Evolutionary conservation across 2,329 filamentous ascomycete genomes (phyloP).

Genomic region (Diaporthe capsici): DNA sequence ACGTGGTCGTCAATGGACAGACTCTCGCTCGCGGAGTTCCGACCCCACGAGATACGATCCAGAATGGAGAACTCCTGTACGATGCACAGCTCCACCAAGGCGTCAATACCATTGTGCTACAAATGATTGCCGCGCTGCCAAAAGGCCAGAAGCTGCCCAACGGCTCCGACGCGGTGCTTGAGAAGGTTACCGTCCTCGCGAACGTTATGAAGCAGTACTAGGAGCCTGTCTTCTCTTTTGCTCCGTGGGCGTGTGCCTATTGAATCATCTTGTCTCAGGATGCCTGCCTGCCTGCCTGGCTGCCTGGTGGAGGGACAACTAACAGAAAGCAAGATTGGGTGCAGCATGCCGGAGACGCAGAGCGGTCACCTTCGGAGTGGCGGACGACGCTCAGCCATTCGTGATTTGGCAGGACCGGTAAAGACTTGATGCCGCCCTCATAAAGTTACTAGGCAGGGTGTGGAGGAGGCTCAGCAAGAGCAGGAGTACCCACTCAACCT

Average conservation of each 20-base stretch:
- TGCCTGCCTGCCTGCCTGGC: neutral
- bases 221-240: slow-evolving; percentile 16
- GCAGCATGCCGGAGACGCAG: neutral
- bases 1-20: slow-evolving; percentile 78
- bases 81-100: slow-evolving; percentile 80
- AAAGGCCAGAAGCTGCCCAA: slow-evolving; percentile 69
- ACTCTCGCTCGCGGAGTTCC: slow-evolving; percentile 67
- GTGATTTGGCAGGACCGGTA: neutral
- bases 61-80: slow-evolving; percentile 76
- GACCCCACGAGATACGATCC: slow-evolving; percentile 67
- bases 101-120: slow-evolving; percentile 83
- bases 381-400: neutral
- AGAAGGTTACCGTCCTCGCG: slow-evolving; percentile 82
- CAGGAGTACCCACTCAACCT: neutral
- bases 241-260: neutral
- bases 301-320: neutral
- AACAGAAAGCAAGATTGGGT: neutral
- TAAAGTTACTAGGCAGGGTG: neutral
- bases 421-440: neutral
- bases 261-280: neutral
- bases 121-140: slow-evolving; percentile 80
- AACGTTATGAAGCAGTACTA: slow-evolving; percentile 71
- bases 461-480: neutral
- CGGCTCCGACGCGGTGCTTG: slow-evolving; percentile 78
- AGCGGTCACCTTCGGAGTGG: neutral